A percentile compares a stretch with the other conserved stretches of the same genome.
These are phyloP conservation scores for Lasiosphaeris hirsuta DNA, from an alignment of 495 filamentous ascomycete species.

Conservation along the genomic window DNA sequence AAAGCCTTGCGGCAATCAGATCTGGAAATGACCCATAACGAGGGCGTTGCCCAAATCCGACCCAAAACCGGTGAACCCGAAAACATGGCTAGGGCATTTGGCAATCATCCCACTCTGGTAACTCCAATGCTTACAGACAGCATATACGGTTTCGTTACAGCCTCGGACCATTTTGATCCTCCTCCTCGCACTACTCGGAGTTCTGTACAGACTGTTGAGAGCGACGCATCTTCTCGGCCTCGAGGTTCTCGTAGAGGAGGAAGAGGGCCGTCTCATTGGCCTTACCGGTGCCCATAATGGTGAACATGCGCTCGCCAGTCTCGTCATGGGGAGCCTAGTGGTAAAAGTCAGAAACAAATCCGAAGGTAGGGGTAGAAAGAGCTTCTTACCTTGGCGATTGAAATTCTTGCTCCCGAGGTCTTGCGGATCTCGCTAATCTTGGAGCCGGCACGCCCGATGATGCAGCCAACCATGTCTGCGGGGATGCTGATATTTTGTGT, in stretches of 20 bases:
- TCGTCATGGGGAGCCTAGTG: slow-evolving; percentile 82
- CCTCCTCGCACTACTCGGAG: slow-evolving; percentile 60
- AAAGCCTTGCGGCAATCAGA: slow-evolving; percentile 59
- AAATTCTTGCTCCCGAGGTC: slow-evolving; percentile 92
- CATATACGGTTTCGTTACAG: slow-evolving; percentile 32
- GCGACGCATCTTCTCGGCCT: slow-evolving; percentile 96
- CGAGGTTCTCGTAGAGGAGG: slow-evolving; percentile 96
- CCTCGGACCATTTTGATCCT: slow-evolving; percentile 17
- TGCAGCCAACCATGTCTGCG: slow-evolving; percentile 98
- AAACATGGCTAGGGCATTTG: slow-evolving; percentile 17
- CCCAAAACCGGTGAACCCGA: slow-evolving; percentile 34
- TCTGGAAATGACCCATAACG: slow-evolving; percentile 46
- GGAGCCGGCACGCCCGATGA: slow-evolving; percentile 88
- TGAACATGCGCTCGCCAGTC: slow-evolving; percentile 98
- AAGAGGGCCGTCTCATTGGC: slow-evolving; percentile 95
- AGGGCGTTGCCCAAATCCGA: slow-evolving; percentile 42
- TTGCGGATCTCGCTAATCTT: slow-evolving; percentile 99
- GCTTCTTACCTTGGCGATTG: slow-evolving; percentile 76
- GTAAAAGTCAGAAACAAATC: not conserved
- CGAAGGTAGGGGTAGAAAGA: not conserved
- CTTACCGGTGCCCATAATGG: slow-evolving; percentile 88
- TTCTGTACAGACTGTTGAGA: slow-evolving; percentile 57
- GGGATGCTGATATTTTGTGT: slow-evolving; percentile 99
- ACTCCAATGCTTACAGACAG: slow-evolving; percentile 14
- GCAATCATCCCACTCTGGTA: slow-evolving; percentile 20